phyloP scores from a whole-genome alignment of 495 filamentous ascomycete species.

The Ascobolus immersus region DNA sequence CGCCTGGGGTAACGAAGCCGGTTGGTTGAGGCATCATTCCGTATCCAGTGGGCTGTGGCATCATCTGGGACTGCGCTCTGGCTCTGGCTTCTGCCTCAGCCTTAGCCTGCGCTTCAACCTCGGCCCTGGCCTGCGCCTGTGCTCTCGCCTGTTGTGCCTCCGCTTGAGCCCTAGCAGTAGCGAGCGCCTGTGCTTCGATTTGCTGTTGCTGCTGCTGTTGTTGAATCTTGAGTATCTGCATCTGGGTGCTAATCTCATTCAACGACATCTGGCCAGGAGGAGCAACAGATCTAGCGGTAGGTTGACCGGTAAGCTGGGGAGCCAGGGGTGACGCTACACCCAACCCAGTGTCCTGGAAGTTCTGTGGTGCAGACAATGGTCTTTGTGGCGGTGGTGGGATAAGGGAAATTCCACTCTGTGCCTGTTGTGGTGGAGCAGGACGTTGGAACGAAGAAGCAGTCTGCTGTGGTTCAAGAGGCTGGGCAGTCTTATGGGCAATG shows the following conservation, averaged over 20 bases:
- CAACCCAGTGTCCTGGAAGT: conserved; percentile 49
- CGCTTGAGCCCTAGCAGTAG: conserved; percentile 21
- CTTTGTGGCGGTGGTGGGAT: conserved; percentile 62
- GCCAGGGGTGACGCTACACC: conserved; percentile 45
- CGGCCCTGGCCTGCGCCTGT: too few relatives aligned
- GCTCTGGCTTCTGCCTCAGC: too few relatives aligned
- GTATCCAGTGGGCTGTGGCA: conserved; percentile 23
- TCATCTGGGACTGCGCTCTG: conserved; percentile 18
- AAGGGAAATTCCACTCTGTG: conserved; percentile 33
- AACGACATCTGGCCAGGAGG: conserved; percentile 34
- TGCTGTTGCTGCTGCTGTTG: conserved; percentile 31
- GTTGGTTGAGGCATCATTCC: conserved; percentile 21
- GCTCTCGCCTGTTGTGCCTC: conserved; percentile 28
- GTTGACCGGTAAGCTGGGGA: conserved; percentile 60
- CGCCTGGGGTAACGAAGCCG: too few relatives aligned
- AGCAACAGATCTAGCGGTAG: conserved; percentile 27
- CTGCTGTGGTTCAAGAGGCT: conserved; percentile 25
- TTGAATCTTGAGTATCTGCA: conserved; percentile 26
- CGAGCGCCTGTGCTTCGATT: conserved; percentile 23
- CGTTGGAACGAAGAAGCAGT: conserved; percentile 21
- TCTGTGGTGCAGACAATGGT: conserved; percentile 71
- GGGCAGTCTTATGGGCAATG: conserved; percentile 29
- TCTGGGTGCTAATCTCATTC: conserved; percentile 37
- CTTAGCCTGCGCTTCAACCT: too few relatives aligned
- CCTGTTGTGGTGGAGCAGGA: conserved; percentile 40